Conservation (phyloP, 2,329 filamentous ascomycete genomes). For the Alternaria ethzedia region DNA sequence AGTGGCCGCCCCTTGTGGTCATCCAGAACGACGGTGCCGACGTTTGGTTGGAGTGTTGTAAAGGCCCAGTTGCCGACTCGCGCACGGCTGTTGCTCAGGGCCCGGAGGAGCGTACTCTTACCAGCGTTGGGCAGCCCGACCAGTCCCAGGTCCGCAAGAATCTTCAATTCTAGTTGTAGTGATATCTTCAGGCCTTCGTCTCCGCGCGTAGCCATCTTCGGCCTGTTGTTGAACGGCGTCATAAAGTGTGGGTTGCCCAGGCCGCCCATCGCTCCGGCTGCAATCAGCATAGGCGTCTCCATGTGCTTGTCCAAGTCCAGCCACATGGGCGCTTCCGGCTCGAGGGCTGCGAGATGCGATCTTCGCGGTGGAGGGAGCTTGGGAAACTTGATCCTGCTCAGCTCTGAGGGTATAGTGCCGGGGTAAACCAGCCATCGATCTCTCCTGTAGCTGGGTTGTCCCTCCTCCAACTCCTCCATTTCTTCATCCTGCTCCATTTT, state of each 20-base stretch:
- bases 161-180: conserved; percentile 88
- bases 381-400: conserved; percentile 65
- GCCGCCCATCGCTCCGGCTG: conserved; percentile 86
- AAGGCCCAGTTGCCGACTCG: conserved; percentile 96
- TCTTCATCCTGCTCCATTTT: conserved; percentile 32
- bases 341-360: conserved; percentile 66
- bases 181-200: conserved; percentile 79
- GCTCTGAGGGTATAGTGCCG: conserved; percentile 75
- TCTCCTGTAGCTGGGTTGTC: conserved; percentile 53
- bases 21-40: conserved; percentile 93
- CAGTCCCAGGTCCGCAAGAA: conserved; percentile 91
- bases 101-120: conserved; percentile 89
- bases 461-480: conserved; percentile 36
- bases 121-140: conserved; percentile 96
- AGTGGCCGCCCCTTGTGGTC: conserved; percentile 78
- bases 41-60: conserved; percentile 92
- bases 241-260: conserved; percentile 94
- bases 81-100: conserved; percentile 86
- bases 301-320: conserved; percentile 70
- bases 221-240: conserved; percentile 73
- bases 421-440: conserved; percentile 90
- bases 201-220: conserved; percentile 88
- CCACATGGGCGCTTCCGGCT: conserved; percentile 74
- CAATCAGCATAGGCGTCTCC: conserved; percentile 81
- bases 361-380: conserved; percentile 62